Evolutionary conservation across 2,329 filamentous ascomycete genomes (phyloP), one percentile per base, ranked within the genome.

Genomic region (Endoconidiophora laricicola): DNA sequence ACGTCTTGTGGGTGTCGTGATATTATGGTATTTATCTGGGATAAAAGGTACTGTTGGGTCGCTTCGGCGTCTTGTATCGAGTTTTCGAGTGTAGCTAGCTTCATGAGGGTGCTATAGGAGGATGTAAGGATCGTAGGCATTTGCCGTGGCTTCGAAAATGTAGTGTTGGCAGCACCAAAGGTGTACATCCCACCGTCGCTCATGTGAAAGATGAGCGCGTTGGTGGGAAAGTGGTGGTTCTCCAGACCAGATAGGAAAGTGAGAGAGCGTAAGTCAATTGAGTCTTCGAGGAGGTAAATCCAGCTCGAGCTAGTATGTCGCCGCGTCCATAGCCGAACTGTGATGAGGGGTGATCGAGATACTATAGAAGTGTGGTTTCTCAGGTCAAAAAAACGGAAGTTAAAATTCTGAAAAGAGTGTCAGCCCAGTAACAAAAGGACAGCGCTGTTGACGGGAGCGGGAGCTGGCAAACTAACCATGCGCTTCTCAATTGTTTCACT

Each of bases 31-130:
- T 84, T 84, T 55, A 95, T 93, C 55, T 94, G 85, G n/a, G 72
- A 66, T 44, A 85, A 78, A 6, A 96, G 70, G 48, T 73, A 72
- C 53, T 83, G 78, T 12, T 83, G 78, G 0, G 86, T 93, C 1
- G 79, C 76, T 7, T 94, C 67, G 1, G 87, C 87, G 63, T 96
- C 90, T 60, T 93, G 86, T 22, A 95, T 85, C 49, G 87, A 94
- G 60, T 83, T 85, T 55, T 94, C 86, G 14, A 96, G 71, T 52
- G 88, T 94, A 4, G 85, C 81, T 9, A 96, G 71, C 54, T 84
- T 81, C 80, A 95, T 90, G 18, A 96, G 69, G 2, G 84, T 78
- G 59, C 86, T 87, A 62, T 94, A 95, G 0, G 87, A 87, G 0
- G 86, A 87, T 0, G 83, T 87, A 0, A 74, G 67, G 0, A 74